Percentiles rank a stretch among this genome's conserved stretches.
Evolutionary conservation across 1,284 basidiomycete species (phyloP).

Genomic region (Rhodotorula sp.): DNA sequence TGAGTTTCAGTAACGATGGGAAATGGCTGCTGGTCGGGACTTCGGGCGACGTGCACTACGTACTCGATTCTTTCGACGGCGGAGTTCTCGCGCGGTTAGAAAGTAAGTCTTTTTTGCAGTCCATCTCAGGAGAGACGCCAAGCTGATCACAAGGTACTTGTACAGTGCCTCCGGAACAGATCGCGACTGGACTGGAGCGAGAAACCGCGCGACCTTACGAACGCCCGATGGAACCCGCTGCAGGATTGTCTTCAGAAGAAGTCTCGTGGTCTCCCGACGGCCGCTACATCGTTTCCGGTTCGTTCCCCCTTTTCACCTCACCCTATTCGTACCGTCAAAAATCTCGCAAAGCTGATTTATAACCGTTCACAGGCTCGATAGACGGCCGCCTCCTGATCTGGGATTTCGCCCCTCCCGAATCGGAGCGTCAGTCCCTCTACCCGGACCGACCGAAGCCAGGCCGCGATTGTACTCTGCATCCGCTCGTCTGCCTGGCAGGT

Average conservation of each 20-base stretch:
- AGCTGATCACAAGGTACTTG: background rate
- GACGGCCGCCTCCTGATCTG: conserved; percentile 77
- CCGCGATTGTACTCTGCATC: conserved; percentile 56
- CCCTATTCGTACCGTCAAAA: background rate
- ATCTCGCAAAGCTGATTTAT: background rate
- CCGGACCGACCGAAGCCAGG: conserved; percentile 39
- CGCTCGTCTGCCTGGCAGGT: conserved; percentile 64
- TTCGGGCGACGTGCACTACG: conserved; percentile 85
- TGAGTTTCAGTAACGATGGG: conserved; percentile 85
- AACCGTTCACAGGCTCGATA: conserved; percentile 62
- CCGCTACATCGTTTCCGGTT: conserved; percentile 67
- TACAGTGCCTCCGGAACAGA: conserved; percentile 3
- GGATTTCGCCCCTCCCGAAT: conserved; percentile 58
- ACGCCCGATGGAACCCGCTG: conserved; percentile 63
- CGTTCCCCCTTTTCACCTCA: conserved; percentile 7
- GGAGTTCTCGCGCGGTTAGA: conserved; percentile 75
- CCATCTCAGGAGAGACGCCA: no score
- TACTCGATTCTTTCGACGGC: conserved; percentile 84
- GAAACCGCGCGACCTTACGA: conserved; percentile 52
- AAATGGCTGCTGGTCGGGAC: conserved; percentile 90
- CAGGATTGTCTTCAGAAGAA: conserved; percentile 82
- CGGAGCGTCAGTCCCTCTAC: conserved; percentile 14
- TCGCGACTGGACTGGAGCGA: conserved; percentile 29
- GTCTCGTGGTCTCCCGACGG: conserved; percentile 89
- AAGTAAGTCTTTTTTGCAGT: conserved; percentile 52